Base-by-base conservation (phyloP, 306 rosid genomes). In the Ziziphus jujuba region DNA sequence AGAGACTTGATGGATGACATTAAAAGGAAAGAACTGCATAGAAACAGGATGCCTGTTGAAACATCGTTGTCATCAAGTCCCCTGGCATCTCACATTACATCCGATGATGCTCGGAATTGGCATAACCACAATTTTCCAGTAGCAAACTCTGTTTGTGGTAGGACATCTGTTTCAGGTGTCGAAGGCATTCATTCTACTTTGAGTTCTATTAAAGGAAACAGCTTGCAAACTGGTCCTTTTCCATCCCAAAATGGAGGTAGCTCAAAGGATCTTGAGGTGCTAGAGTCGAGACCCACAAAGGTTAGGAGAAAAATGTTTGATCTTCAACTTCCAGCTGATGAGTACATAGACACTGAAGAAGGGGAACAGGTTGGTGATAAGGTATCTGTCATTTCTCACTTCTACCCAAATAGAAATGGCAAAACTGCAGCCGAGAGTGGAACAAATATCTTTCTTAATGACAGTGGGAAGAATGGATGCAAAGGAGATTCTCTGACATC, bases 241-340 rank as follows among this genome's bases (percentile, higher is more conserved):
- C 79, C 86, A 28, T 82, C 87, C 60, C 89, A 81, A 56, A 87
- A 83, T 43, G 89, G 89, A 59, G 61, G 78, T 52, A 79, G 75
- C 69, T 82, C 84, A 28, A 89, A 83, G 72, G 93, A 86, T 60
- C 59, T 81, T 59, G 96, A 82, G 81, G 81, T 87, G 70, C 82
- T 81, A 57, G 98, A 82, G 72, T 83, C 85, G 3, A 82, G 97
- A 75, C 97, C 97, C 56, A 75, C 88, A 23, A 88, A 93, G 78
- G 84, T 72, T 48, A 81, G 95, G 78, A 90, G 87, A 62, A 90
- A 75, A 83, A 82, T 74, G 75, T 84, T 93, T 80, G 98, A 90
- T 82, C 98, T 90, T 70, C 92, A 85, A 21, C 97, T 88, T 71
- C 98, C 96, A 45, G 97, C 98, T 24, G 90, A 90, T 50, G 96